Conservation (phyloP, 495 filamentous ascomycete species). For the Acidomyces sp. region DNA sequence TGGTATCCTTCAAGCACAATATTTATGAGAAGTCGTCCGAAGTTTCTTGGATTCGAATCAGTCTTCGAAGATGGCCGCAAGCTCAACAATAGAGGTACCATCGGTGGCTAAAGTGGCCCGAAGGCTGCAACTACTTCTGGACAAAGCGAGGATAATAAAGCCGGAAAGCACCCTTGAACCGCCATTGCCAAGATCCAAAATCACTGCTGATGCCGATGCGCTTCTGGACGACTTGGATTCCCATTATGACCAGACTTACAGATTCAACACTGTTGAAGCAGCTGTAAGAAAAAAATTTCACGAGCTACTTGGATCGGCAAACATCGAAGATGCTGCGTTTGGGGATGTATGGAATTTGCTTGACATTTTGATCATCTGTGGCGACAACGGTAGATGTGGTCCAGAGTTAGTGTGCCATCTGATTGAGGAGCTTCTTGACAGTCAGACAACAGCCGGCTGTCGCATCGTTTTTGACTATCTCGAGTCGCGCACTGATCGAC, state of each 20-base stretch:
- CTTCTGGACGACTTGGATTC: constrained; percentile 25
- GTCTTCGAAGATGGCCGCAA: constrained; percentile 7
- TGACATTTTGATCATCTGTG: constrained; percentile 74
- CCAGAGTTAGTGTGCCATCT: constrained; percentile 74
- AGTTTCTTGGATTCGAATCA: too few relatives aligned
- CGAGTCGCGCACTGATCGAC: constrained; percentile 76
- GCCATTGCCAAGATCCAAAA: constrained; percentile 51
- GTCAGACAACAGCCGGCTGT: constrained; percentile 83
- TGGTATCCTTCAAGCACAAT: too few relatives aligned
- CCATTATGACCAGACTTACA: constrained; percentile 16
- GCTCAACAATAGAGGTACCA: constrained; percentile 5
- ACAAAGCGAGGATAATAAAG: constrained; percentile 52
- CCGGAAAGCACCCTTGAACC: constrained; percentile 58
- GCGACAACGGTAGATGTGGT: constrained; percentile 78
- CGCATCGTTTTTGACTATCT: constrained; percentile 84
- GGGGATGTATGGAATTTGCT: constrained; percentile 83
- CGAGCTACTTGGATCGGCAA: constrained; percentile 25
- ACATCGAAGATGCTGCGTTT: constrained; percentile 59
- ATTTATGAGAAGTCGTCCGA: too few relatives aligned
- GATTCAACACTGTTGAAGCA: constrained; percentile 53
- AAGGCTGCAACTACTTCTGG: constrained; percentile 46
- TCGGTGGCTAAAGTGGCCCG: constrained; percentile 6
- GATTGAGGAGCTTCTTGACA: constrained; percentile 89
- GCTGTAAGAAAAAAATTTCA: constrained; percentile 70
- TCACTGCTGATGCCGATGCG: constrained; percentile 32